Evolutionary conservation across 805 yeast genomes (phyloP).

Genomic region (Allodekkera sacchari): DNA sequence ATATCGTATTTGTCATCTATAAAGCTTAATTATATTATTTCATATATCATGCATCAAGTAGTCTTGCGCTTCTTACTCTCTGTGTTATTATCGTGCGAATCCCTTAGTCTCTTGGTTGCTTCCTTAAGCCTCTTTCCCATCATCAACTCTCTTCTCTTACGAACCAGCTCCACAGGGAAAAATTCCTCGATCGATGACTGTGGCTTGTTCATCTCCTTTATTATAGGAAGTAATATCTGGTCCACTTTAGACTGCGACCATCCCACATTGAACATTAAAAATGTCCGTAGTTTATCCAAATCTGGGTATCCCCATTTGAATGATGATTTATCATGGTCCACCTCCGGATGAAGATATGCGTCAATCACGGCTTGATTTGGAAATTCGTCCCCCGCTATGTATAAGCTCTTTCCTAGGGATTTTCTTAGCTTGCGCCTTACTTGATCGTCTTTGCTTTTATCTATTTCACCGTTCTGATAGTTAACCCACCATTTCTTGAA

Average conservation of each 20-base stretch:
- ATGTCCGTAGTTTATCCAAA: conserved; percentile 67
- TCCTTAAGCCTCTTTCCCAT: conserved; percentile 54
- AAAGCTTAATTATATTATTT: too few relatives aligned
- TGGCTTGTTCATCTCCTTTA: conserved; percentile 66
- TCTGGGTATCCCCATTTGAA: conserved; percentile 91
- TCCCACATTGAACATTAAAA: conserved; percentile 59
- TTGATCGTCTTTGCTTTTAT: conserved; percentile 32
- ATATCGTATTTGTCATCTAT: not conserved
- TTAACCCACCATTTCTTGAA: conserved; percentile 52
- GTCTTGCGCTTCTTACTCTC: conserved; percentile 1
- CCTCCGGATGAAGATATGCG: conserved; percentile 76
- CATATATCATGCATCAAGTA: not conserved
- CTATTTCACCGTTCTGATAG: conserved; percentile 32
- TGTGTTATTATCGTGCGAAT: conserved; percentile 5
- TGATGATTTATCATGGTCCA: conserved; percentile 68
- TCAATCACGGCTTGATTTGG: conserved; percentile 63
- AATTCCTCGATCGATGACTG: conserved; percentile 61
- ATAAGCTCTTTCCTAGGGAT: conserved; percentile 43
- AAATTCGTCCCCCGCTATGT: conserved; percentile 43
- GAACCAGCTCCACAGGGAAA: conserved; percentile 51
- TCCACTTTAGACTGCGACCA: conserved; percentile 77
- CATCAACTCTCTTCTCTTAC: conserved; percentile 35
- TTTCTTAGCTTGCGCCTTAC: conserved; percentile 52
- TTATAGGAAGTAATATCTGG: conserved; percentile 77
- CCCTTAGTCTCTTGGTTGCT: conserved; percentile 45